These are phyloP conservation scores for Lenwebbia sp. DNA, from an alignment of 345 rosid species.

Conservation along the genomic window DNA sequence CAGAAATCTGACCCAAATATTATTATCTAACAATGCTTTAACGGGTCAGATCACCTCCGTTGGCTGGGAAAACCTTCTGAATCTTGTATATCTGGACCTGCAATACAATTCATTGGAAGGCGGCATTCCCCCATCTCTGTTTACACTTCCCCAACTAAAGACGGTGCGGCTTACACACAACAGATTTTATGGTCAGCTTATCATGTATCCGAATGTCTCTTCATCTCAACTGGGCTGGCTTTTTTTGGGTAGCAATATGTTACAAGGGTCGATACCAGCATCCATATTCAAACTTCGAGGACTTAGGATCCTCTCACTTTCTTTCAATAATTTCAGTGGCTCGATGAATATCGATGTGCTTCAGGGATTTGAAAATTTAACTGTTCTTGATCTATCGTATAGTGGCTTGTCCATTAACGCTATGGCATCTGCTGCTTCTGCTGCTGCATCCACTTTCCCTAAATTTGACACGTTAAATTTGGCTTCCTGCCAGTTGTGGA, in stretches of 20 bases:
- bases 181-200: slow-evolving; percentile 9
- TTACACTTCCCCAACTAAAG: background rate
- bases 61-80: slow-evolving; percentile 12
- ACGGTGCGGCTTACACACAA: background rate
- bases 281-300: slow-evolving; percentile 6
- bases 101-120: slow-evolving; percentile 16
- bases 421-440: background rate
- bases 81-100: slow-evolving; percentile 15
- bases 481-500: slow-evolving; percentile 29
- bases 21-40: slow-evolving; percentile 6
- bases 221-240: background rate
- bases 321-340: slow-evolving; percentile 36
- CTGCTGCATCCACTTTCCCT: background rate
- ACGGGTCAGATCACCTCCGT: slow-evolving; percentile 12
- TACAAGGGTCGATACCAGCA: background rate
- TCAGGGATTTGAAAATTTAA: slow-evolving; percentile 11
- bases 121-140: slow-evolving; percentile 10
- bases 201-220: background rate
- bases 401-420: slow-evolving; percentile 16
- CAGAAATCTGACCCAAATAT: background rate
- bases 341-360: slow-evolving; percentile 8
- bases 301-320: slow-evolving; percentile 22
- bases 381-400: slow-evolving; percentile 25
- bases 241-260: too few species aligned
- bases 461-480: slow-evolving; percentile 7